These are phyloP conservation scores for Brettanomyces anomalus DNA, from an alignment of 805 yeast species.

Conservation along the genomic window DNA sequence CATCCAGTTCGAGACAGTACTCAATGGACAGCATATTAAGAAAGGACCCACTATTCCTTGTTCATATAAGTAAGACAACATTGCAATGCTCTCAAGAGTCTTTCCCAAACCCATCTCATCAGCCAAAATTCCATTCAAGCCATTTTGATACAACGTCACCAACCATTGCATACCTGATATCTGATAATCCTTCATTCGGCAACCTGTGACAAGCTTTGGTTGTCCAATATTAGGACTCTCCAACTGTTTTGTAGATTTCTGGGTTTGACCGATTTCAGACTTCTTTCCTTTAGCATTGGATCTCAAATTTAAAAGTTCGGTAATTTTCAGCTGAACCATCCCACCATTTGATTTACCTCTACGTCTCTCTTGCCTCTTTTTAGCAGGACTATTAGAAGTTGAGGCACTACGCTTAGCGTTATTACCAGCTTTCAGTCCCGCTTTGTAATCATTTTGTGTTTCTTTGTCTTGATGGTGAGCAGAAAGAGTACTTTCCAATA, in stretches of 20 bases:
- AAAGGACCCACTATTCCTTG: constrained; percentile 75
- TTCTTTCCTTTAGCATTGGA: not conserved
- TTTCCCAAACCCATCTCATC: constrained; percentile 98
- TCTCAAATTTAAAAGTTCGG: constrained; percentile 6
- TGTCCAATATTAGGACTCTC: constrained; percentile 25
- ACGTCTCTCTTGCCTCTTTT: constrained; percentile 17
- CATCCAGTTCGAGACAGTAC: constrained; percentile 83
- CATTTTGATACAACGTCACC: constrained; percentile 81
- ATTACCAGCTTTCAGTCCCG: constrained; percentile 1
- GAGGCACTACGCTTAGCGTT: constrained; percentile 7
- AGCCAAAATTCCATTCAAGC: constrained; percentile 88
- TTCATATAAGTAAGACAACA: constrained; percentile 67
- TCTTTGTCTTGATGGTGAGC: constrained; percentile 5
- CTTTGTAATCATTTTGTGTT: not conserved
- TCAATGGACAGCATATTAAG: constrained; percentile 69
- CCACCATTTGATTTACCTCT: constrained; percentile 7
- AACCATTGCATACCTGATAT: constrained; percentile 89
- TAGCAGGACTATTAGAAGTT: constrained; percentile 13
- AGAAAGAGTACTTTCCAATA: constrained; percentile 40
- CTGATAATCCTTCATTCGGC: constrained; percentile 73
- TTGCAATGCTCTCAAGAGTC: constrained; percentile 79
- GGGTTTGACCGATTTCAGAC: constrained; percentile 7
- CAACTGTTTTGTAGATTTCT: constrained; percentile 6
- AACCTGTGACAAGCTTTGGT: constrained; percentile 47
- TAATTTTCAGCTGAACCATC: constrained; percentile 11